Base-by-base conservation (phyloP, 2,329 filamentous ascomycete genomes). In the Pseudogymnoascus sp. region DNA sequence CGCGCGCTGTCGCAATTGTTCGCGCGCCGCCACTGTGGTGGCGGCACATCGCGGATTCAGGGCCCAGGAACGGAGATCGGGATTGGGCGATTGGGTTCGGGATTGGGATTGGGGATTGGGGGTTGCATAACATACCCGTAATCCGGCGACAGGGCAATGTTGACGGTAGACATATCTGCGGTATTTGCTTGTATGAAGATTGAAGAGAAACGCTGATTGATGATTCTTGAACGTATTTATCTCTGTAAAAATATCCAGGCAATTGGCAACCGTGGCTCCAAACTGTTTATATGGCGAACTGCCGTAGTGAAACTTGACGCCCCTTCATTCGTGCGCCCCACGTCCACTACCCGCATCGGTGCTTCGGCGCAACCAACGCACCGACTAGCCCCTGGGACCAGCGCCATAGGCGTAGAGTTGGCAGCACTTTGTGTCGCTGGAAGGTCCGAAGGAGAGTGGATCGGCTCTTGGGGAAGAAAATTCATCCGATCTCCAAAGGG, bases 101-200 rank as follows among this genome's bases (percentile, higher is more conserved):
- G 6, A 54, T 33, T 33, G n/a, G 44, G 44, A 47, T 29, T 47
- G 24, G 21, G 29, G 36, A 11, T 13, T 59, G 21, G n/a, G 36
- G 13, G 13, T 59, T 59, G 33, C 33, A 37, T 31, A 59, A 59
- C 57, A 59, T 59, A 59, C 57, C 57, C 57, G 37, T 59, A 59
- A 37, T 59, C 57, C 35, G 13, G 57, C 37, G 57, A 40, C 24
- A 59, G 33, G 35, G 57, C 26, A 31, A 59, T n/a, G 17, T 17
- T 37, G 26, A 59, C n/a, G 21, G 33, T 39, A 5, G 57, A 59
- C 57, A 59, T 59, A 17, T 37, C 37, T 59, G 57, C 57, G 33
- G 26, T 59, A 39, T 54, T 5, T 54, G n/a, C 33, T 4, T 54
- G 15, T 13, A 21, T 21, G 21, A 21, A 21, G 29, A 29, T 31